phyloP scores from a whole-genome alignment of 106 monocot species.

The Dendrobium huoshanense region DNA sequence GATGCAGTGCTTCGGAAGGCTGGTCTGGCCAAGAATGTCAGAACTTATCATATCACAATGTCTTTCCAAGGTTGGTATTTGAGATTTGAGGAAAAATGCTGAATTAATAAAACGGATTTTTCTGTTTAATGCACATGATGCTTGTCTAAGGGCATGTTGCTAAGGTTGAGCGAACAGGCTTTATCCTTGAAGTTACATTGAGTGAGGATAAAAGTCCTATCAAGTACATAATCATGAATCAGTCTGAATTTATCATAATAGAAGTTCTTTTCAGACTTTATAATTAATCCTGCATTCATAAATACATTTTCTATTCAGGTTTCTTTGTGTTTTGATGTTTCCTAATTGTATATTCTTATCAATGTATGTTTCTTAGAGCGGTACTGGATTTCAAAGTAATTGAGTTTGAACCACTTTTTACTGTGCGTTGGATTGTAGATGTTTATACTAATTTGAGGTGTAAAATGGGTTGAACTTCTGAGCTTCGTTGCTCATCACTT shows the following conservation, averaged over 20 bases:
- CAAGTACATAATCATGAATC: background rate
- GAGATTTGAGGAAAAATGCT: conserved; percentile 6
- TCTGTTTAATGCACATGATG: background rate
- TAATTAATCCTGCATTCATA: no score
- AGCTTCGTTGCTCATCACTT: background rate
- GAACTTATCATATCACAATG: conserved; percentile 70
- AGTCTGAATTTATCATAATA: background rate
- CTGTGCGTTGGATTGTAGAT: background rate
- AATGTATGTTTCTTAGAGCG: background rate
- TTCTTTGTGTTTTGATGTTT: background rate
- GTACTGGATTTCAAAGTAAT: background rate
- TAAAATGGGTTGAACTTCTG: background rate
- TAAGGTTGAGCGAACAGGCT: background rate
- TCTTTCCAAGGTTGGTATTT: conserved; percentile 72
- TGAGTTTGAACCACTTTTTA: background rate
- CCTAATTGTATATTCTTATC: background rate
- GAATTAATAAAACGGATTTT: background rate
- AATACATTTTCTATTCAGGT: background rate
- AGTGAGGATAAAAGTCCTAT: background rate
- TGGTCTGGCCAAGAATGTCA: conserved; percentile 84
- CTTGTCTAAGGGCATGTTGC: background rate
- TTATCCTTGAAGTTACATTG: background rate
- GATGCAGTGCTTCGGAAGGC: conserved; percentile 65
- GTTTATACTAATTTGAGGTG: background rate
- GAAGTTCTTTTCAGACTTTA: no score